Evolutionary conservation across 805 yeast species (phyloP), one percentile per base, ranked within the genome.

Genomic region (Komagataella pseudopastoris): DNA sequence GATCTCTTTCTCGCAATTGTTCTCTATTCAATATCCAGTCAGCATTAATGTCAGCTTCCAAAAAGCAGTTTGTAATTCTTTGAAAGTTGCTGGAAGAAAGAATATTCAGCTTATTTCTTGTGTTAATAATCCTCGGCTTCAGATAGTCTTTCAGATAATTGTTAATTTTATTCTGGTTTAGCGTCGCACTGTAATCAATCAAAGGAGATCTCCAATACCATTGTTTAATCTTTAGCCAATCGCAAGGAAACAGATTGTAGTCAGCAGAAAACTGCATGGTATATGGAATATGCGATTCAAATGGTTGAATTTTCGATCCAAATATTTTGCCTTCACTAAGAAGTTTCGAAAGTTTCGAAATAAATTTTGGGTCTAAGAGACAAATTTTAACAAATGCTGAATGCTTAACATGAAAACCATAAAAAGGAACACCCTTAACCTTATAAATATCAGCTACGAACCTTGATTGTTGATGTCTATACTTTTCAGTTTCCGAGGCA

Each of bases 241-340:
- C 81, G 63, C 96, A 87, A 1, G 96, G 95, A 60, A 75, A 87
- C 30, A 91, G 64, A 60, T 91, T 90, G 65, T 75, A 88, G 61
- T 93, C 99, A 0, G 85, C 72, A 23, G 88, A 63, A 60, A 91
- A 88, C 60, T 93, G 97, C 6, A 88, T 63, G 1, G 77, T 60
- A 57, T 71, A 84, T 0, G 96, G 89, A 10, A 91, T 73, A 60
- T 93, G 98, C 0, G 89, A 71, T 59, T 93, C 99, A 62, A 70
- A 87, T 0, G 82, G 78, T 48, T 80, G 82, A 12, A 68, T 55
- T 1, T 77, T 58, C 3, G 64, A 65, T 0, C 82, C 82, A 14
- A 68, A 55, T 23, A 39, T 43, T n/a, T 43, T 47, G 2, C 48
- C 64, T 64, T 50, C 75, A 55, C 3, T 79, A 56, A 65, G 74